Base-by-base conservation (phyloP, 164 flowering plant species). In the Platanus orientalis region DNA sequence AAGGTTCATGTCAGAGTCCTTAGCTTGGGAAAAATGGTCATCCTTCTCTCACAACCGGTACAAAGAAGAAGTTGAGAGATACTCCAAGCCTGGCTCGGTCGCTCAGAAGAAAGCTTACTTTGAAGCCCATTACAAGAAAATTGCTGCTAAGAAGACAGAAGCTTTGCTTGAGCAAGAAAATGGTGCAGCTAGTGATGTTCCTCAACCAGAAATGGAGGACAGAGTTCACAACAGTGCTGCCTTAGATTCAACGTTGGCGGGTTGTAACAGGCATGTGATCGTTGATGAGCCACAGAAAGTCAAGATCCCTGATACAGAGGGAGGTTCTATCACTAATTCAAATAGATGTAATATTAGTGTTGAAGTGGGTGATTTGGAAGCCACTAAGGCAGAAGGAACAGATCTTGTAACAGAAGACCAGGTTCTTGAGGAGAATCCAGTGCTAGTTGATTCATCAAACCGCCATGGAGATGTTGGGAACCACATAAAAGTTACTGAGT, bases 21-120 rank as follows among this genome's bases (percentile, higher is more conserved):
- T n/a, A n/a, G n/a, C n/a, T n/a, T n/a, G n/a, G n/a, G n/a, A n/a
- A n/a, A n/a, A n/a, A n/a, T n/a, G n/a, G n/a, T n/a, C n/a, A n/a
- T n/a, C n/a, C n/a, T n/a, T n/a, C n/a, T n/a, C n/a, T n/a, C 70
- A 73, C 54, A 87, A 81, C 56, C 73, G 80, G n/a, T 84, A 87
- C 26, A 85, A 84, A 0, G 93, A 84, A 66, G 93, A 87, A 67
- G 93, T 90, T 12, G 84, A 79, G 76, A 81, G 71, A 13, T 79
- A 67, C 57, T 70, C 93, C 1, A 72, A 73, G 39, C 90, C 88
- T 0, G 93, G 93, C 86, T 39, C 86, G 80, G n/a, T n/a, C n/a
- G n/a, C n/a, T n/a, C n/a, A n/a, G n/a, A n/a, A n/a, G n/a, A n/a
- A n/a, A n/a, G n/a, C n/a, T n/a, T n/a, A n/a, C n/a, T n/a, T n/a